Conservation (phyloP, 2,329 filamentous ascomycete genomes). For the Graphiopsis chlorocephala region DNA sequence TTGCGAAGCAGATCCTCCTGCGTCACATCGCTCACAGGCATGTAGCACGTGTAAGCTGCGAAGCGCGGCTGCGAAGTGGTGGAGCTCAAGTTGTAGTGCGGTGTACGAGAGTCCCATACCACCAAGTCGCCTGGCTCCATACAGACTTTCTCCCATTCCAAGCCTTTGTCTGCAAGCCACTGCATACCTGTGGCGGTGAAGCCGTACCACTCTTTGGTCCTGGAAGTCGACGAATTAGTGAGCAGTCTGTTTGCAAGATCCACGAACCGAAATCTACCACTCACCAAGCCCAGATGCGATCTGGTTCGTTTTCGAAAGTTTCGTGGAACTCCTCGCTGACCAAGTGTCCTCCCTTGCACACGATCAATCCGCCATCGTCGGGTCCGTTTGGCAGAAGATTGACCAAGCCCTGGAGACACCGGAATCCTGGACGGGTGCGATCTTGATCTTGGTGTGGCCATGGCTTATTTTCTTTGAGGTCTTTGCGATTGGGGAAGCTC, state of each 20-base stretch:
- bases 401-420: slow-evolving; percentile 52
- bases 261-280: too few species aligned
- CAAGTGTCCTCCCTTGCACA: slow-evolving; percentile 33
- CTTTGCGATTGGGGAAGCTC: slow-evolving; percentile 38
- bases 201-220: slow-evolving; percentile 30
- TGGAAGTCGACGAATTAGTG: too few species aligned
- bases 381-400: slow-evolving; percentile 42
- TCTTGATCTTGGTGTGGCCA: slow-evolving; percentile 43
- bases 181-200: slow-evolving; percentile 30
- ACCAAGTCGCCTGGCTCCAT: not conserved
- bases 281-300: not conserved
- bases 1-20: slow-evolving; percentile 22
- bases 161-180: slow-evolving; percentile 22
- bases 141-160: not conserved
- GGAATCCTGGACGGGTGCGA: slow-evolving; percentile 45
- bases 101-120: slow-evolving; percentile 22
- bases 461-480: not conserved
- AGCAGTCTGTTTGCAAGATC: too few species aligned
- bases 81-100: slow-evolving; percentile 29
- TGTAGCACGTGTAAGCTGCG: slow-evolving; percentile 29
- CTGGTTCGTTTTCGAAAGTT: slow-evolving; percentile 26
- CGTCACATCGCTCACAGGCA: slow-evolving; percentile 27
- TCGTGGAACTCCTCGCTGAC: slow-evolving; percentile 35
- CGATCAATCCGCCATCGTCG: slow-evolving; percentile 38
- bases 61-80: slow-evolving; percentile 22